Conservation (phyloP, 139 green algal species). For the Eudorina sp. region DNA sequence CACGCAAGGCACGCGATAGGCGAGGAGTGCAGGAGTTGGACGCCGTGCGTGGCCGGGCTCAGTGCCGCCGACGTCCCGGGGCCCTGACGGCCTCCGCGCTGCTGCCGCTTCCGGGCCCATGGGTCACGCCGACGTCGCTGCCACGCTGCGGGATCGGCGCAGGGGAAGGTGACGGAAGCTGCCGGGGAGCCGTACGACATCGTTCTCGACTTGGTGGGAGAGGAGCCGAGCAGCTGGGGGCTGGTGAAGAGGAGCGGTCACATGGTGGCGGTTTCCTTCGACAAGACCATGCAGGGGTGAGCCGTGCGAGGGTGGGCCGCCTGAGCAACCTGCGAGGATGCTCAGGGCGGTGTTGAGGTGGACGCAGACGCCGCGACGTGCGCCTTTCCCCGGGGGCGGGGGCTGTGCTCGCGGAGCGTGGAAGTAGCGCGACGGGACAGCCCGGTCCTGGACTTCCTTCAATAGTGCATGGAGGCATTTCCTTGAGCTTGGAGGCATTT, state of each 20-base stretch:
- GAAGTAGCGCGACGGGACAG: not conserved
- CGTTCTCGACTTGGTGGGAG: slow-evolving; percentile 58
- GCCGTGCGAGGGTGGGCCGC: slow-evolving; percentile 22
- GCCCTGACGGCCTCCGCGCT: not conserved
- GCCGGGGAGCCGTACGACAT: slow-evolving; percentile 52
- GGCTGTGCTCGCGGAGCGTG: not conserved
- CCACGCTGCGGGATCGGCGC: not conserved
- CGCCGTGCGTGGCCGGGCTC: not conserved
- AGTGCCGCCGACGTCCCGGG: not conserved
- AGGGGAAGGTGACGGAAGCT: slow-evolving; percentile 33
- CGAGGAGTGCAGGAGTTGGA: not conserved
- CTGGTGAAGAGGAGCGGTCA: not conserved
- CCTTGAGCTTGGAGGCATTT: too few species aligned
- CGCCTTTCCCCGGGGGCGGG: not conserved
- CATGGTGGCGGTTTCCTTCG: slow-evolving; percentile 16
- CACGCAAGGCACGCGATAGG: too few species aligned
- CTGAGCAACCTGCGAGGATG: too few species aligned
- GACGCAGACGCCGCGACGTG: not conserved
- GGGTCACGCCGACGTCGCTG: not conserved
- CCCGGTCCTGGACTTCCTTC: not conserved
- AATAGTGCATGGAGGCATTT: not conserved
- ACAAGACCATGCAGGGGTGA: not conserved
- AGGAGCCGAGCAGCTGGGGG: slow-evolving; percentile 24
- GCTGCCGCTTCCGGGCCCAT: not conserved
- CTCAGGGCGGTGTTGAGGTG: too few species aligned